Percentiles rank a stretch among this genome's conserved stretches.
Evolutionary conservation across 2,329 filamentous ascomycete species (phyloP).

Genomic region (Neonectria ditissima): DNA sequence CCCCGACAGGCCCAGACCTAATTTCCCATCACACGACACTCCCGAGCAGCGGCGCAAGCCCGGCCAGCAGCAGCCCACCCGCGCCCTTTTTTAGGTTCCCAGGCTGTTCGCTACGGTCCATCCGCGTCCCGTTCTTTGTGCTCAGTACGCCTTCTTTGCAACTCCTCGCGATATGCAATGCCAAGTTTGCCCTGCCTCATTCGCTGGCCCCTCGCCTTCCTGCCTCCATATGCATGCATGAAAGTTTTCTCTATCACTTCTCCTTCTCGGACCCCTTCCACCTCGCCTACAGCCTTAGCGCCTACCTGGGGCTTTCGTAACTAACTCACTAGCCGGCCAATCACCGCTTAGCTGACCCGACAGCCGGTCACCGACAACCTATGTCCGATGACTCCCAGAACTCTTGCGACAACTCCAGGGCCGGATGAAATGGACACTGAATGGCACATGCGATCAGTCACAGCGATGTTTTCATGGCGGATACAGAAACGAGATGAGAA

Average conservation of each 20-base stretch:
- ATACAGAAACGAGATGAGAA: slow-evolving; percentile 12
- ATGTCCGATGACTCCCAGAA: slow-evolving; percentile 26
- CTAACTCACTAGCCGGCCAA: slow-evolving; percentile 38
- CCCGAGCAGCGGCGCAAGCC: slow-evolving; percentile 4
- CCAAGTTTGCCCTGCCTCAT: slow-evolving; percentile 4
- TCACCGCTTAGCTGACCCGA: slow-evolving; percentile 44
- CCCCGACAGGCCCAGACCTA: slow-evolving; percentile 25
- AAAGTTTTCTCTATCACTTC: not conserved
- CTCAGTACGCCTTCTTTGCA: not conserved
- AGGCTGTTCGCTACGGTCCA: not conserved
- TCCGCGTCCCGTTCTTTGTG: not conserved
- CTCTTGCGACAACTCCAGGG: slow-evolving; percentile 29
- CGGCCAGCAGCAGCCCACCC: slow-evolving; percentile 3
- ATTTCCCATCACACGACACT: slow-evolving; percentile 24
- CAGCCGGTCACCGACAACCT: slow-evolving; percentile 44
- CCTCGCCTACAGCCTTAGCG: slow-evolving; percentile 5
- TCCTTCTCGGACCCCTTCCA: not conserved
- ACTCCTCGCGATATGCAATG: slow-evolving; percentile 16
- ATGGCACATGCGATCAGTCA: not conserved
- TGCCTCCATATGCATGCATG: slow-evolving; percentile 5
- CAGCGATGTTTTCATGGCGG: not conserved
- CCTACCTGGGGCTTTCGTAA: slow-evolving; percentile 16
- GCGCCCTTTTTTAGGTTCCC: not conserved
- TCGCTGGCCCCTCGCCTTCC: not conserved
- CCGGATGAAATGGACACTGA: not conserved